These are phyloP conservation scores for Arthrobotrys megalospora DNA, from an alignment of 2,329 filamentous ascomycete genomes.

Conservation along the genomic window DNA sequence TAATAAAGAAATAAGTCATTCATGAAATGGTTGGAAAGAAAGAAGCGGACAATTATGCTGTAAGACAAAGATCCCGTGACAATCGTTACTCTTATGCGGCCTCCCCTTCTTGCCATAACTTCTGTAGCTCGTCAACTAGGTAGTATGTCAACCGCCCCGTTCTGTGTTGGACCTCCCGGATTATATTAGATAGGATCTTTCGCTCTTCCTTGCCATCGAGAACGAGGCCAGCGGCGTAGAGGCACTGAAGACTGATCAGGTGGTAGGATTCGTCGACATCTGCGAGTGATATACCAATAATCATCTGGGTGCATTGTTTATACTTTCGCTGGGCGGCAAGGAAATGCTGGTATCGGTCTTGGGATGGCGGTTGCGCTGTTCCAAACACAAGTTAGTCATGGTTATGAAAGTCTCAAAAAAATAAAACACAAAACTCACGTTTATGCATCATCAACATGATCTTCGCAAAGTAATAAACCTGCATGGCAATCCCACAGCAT, in stretches of 20 bases:
- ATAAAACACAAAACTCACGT: conserved; percentile 32
- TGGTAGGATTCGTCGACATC: conserved; percentile 58
- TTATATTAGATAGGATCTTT: conserved; percentile 47
- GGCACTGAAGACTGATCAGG: conserved; percentile 55
- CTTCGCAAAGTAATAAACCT: conserved; percentile 57
- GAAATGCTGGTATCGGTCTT: conserved; percentile 59
- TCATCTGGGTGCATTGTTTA: conserved; percentile 53
- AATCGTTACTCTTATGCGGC: conserved; percentile 16
- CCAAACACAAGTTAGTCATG: conserved; percentile 12
- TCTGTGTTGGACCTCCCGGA: conserved; percentile 48
- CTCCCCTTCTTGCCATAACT: conserved; percentile 57
- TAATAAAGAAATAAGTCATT: conserved; percentile 9
- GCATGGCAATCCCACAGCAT: conserved; percentile 56
- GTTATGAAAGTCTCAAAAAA: background rate
- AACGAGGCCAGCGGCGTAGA: conserved; percentile 55
- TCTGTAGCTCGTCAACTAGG: conserved; percentile 54
- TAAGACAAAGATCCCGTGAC: conserved; percentile 10
- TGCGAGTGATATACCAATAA: conserved; percentile 54
- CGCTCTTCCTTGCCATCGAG: conserved; percentile 59
- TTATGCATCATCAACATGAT: conserved; percentile 61
- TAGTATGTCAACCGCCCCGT: conserved; percentile 58
- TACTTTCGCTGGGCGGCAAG: conserved; percentile 55
- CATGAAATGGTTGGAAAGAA: conserved; percentile 4
- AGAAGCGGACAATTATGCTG: background rate
- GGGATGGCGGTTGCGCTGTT: conserved; percentile 52